Base-by-base conservation (phyloP, 805 yeast species). In the Hanseniaspora guilliermondii region DNA sequence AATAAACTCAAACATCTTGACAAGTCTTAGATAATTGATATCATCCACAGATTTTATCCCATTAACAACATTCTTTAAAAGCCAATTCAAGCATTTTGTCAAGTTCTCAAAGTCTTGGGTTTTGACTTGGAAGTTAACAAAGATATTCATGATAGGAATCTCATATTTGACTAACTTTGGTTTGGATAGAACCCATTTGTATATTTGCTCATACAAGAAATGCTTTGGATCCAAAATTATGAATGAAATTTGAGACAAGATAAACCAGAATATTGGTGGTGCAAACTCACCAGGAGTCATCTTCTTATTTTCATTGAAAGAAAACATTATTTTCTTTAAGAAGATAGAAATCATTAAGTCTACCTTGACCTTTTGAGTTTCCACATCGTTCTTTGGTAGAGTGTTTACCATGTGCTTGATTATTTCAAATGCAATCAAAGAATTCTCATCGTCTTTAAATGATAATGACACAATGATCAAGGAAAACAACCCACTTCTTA, bases 171-270 rank as follows among this genome's bases (percentile, higher is more conserved):
- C 67, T 17, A 78, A 59, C 19, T 63, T 59, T 32, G 76, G 73
- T n/a, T 66, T 63, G 50, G 68, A 69, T 35, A 87, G 68, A 11
- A 88, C 72, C 75, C 80, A 87, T 56, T 82, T 76, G 60, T 74
- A 78, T 0, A 79, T 78, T 59, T 79, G 78, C 58, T 88, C 96
- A 65, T 83, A 85, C 21, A 91, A 65, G 60, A 74, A 75, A 58
- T 86, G 91, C 0, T 81, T 78, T 0, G 97, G 96, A 57, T 82
- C 79, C 6, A 73, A 65, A 56, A 86, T 64, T 1, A 86, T 70
- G 2, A 78, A 76, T 4, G 79, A 68, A 38, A 87, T 64, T 50
- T 76, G 74, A 0, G 87, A 76, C 39, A 82, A 65, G 53, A 79
- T 63, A 17, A 72, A 68, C 67, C 83, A 76, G n/a, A 81, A 69